Base-by-base conservation (phyloP, 495 filamentous ascomycete genomes). In the Tirmania nivea region DNA sequence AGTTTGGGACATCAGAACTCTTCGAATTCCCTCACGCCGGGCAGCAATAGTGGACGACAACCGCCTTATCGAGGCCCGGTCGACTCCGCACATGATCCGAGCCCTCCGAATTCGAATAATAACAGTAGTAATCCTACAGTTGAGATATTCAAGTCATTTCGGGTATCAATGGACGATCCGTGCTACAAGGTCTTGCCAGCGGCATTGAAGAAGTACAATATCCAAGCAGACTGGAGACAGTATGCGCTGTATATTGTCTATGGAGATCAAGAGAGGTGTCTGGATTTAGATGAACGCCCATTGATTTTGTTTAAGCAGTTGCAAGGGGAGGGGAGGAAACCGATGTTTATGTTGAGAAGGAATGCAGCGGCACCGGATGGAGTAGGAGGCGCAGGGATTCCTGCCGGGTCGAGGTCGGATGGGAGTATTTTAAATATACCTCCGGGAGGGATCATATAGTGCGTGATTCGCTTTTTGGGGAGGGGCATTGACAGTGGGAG, bases 171-270 rank as follows among this genome's bases (percentile, higher is more conserved):
- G 79, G 90, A 97, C 56, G 90, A 96, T 60, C 90, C 90, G 0
- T 97, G 90, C 70, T 79, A 94, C 69, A 95, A 94, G 63, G 90
- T 97, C 35, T 77, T 97, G 9, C 90, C 90, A 1, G 90, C 92
- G 25, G 90, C 90, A 10, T 73, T 97, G 20, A 89, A 89, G 65
- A 93, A 94, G 64, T 97, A 97, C 71, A 90, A 95, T 65, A 97
- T 97, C 73, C 84, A 90, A 55, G 86, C 84, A 19, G 89, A 94
- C 52, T 94, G 87, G 83, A 85, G 88, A 59, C 83, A 94, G 60
- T 97, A 97, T 59, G 89, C 90, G 1, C 73, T 97, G 31, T 97
- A 96, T 63, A 96, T 96, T 56, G 90, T 97, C 1, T 90, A 94
- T 60, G 90, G 90, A 17, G 88, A 97, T 57, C 84, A 97, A 67